These are phyloP conservation scores for Pichia sp. DNA, from an alignment of 1,139 yeast genomes.

Conservation along the genomic window DNA sequence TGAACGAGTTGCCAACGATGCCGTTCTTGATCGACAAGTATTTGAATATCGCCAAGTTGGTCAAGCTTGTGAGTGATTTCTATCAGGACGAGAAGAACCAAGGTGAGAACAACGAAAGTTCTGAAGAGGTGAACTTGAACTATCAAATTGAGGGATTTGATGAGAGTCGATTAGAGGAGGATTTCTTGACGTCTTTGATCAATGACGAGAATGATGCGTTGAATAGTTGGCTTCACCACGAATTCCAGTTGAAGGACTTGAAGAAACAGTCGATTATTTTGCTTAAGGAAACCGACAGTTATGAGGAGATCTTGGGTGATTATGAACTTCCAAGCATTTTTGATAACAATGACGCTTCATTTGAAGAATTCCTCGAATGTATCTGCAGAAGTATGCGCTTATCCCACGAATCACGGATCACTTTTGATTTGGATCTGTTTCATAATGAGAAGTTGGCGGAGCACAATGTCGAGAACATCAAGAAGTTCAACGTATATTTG, in stretches of 20 bases:
- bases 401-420: not conserved
- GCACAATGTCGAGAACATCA: not conserved
- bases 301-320: constrained; percentile 38
- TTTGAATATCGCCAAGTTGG: constrained; percentile 58
- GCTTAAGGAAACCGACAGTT: constrained; percentile 36
- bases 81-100: not conserved
- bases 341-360: constrained; percentile 22
- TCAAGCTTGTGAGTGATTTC: constrained; percentile 34
- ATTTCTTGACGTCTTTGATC: constrained; percentile 36
- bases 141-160: constrained; percentile 47
- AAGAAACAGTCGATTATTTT: constrained; percentile 46
- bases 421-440: constrained; percentile 2
- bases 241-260: constrained; percentile 43
- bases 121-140: not conserved
- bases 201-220: constrained; percentile 29
- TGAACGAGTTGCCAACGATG: constrained; percentile 62
- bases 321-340: constrained; percentile 44
- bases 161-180: constrained; percentile 38
- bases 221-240: constrained; percentile 23
- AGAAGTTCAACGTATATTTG: not conserved
- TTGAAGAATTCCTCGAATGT: not conserved
- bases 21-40: constrained; percentile 70
- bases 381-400: constrained; percentile 1
- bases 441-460: constrained; percentile 1
- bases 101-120: not conserved